phyloP scores from a whole-genome alignment of 2,329 filamentous ascomycete genomes.

The Nothophaeocryptopus gaeumannii region DNA sequence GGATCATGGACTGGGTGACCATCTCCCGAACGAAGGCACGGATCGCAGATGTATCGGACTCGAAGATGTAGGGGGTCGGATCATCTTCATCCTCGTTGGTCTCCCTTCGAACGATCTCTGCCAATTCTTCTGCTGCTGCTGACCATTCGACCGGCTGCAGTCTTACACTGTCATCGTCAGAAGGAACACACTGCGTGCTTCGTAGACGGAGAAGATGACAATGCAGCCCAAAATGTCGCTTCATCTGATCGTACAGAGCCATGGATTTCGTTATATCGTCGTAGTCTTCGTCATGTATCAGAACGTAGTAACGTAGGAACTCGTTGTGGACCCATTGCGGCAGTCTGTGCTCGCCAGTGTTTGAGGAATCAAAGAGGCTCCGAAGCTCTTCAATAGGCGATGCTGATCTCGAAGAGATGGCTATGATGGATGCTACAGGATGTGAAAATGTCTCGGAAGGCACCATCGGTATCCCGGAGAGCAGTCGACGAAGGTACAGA shows the following conservation, averaged over 20 bases:
- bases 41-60: conserved; percentile 86
- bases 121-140: conserved; percentile 79
- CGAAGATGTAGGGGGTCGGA: conserved; percentile 76
- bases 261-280: conserved; percentile 91
- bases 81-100: conserved; percentile 68
- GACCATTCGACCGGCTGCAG: conserved; percentile 85
- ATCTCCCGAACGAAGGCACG: conserved; percentile 89
- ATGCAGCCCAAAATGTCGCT: conserved; percentile 92
- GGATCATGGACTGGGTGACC: conserved; percentile 89
- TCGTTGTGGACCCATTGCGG: conserved; percentile 88
- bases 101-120: conserved; percentile 55
- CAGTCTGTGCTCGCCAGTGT: conserved; percentile 67
- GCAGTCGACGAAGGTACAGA: conserved; percentile 75
- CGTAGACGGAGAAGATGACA: conserved; percentile 86
- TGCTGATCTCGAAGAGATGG: conserved; percentile 84
- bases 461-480: conserved; percentile 74
- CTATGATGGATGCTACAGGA: conserved; percentile 90
- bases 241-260: conserved; percentile 95
- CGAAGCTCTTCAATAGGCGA: conserved; percentile 83
- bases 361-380: conserved; percentile 80
- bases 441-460: conserved; percentile 93
- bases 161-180: conserved; percentile 84
- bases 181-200: conserved; percentile 79
- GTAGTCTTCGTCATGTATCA: conserved; percentile 93
- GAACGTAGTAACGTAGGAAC: conserved; percentile 90